phyloP scores from a whole-genome alignment of 495 filamentous ascomycete species.

The Tuber brumale region DNA sequence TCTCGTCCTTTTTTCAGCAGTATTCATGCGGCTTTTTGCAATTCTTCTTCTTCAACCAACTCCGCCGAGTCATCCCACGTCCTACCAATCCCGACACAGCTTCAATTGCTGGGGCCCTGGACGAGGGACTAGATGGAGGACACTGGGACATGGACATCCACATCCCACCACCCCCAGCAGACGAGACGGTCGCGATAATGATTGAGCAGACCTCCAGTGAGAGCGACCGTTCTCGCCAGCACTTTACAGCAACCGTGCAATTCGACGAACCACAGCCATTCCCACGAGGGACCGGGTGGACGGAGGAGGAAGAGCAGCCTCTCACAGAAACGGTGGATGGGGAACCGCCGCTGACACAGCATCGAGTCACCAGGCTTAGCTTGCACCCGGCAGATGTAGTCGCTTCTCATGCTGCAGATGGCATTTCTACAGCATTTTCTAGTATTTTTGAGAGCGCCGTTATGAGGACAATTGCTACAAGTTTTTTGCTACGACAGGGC shows the following conservation, averaged over 20 bases:
- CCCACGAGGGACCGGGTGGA: constrained; percentile 13
- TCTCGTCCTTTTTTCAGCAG: constrained; percentile 37
- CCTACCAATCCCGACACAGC: constrained; percentile 33
- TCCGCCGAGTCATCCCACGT: constrained; percentile 32
- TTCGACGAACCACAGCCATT: constrained; percentile 12
- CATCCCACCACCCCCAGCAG: constrained; percentile 2
- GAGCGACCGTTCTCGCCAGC: constrained; percentile 14
- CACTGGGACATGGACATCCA: constrained; percentile 18
- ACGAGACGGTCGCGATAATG: constrained; percentile 32
- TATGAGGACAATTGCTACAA: constrained; percentile 33
- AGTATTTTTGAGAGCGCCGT: constrained; percentile 34
- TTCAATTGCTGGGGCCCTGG: constrained; percentile 28
- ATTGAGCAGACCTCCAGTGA: constrained; percentile 29
- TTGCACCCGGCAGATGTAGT: constrained; percentile 35
- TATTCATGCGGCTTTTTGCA: constrained; percentile 21
- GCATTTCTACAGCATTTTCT: constrained; percentile 33
- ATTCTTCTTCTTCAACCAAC: constrained; percentile 26
- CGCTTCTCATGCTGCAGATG: constrained; percentile 36
- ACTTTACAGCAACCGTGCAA: constrained; percentile 34
- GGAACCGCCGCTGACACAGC: constrained; percentile 18
- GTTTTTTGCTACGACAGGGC: constrained; percentile 26
- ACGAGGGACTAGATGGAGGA: constrained; percentile 17
- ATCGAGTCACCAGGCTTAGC: constrained; percentile 35
- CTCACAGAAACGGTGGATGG: constrained; percentile 15
- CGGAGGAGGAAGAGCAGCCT: constrained; percentile 13